Percentiles rank a stretch among this genome's conserved stretches.
Conservation (phyloP, 345 rosid genomes). For the Reutealis trisperma region DNA sequence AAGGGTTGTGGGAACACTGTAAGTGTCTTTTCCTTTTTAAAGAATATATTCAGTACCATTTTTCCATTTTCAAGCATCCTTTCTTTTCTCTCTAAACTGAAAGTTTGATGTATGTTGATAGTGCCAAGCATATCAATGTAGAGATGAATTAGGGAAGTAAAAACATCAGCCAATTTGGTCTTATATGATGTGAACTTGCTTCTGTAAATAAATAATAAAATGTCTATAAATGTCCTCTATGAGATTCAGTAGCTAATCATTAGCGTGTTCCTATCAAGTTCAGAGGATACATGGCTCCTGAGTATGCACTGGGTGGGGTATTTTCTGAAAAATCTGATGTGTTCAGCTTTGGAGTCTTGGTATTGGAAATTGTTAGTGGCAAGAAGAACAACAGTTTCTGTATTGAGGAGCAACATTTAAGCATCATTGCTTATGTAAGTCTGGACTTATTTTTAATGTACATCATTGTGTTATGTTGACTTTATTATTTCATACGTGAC, state of each 20-base stretch:
- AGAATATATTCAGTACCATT: too few species aligned
- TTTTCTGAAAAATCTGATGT: conserved; percentile 13
- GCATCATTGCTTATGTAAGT: conserved; percentile 6
- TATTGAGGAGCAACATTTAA: background rate
- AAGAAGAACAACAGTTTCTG: conserved; percentile 7
- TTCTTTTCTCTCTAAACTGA: too few species aligned
- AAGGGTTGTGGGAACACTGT: conserved; percentile 24
- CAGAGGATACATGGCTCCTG: conserved; percentile 17
- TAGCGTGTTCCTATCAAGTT: background rate
- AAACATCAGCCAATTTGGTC: too few species aligned
- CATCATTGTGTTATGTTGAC: too few species aligned
- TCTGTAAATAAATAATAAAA: too few species aligned
- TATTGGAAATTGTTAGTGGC: conserved; percentile 14
- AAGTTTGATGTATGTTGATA: background rate
- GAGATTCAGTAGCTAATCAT: too few species aligned
- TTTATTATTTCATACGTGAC: background rate
- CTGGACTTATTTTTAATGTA: background rate
- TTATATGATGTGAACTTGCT: too few species aligned
- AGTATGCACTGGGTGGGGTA: conserved; percentile 6
- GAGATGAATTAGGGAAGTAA: too few species aligned
- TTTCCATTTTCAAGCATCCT: too few species aligned
- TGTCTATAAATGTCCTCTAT: background rate
- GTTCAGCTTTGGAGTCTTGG: conserved; percentile 12
- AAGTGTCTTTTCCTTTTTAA: background rate
- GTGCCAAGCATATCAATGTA: too few species aligned